Conservation (phyloP, 192 early-diverging fungal species). For the Backusella morwellensis region DNA sequence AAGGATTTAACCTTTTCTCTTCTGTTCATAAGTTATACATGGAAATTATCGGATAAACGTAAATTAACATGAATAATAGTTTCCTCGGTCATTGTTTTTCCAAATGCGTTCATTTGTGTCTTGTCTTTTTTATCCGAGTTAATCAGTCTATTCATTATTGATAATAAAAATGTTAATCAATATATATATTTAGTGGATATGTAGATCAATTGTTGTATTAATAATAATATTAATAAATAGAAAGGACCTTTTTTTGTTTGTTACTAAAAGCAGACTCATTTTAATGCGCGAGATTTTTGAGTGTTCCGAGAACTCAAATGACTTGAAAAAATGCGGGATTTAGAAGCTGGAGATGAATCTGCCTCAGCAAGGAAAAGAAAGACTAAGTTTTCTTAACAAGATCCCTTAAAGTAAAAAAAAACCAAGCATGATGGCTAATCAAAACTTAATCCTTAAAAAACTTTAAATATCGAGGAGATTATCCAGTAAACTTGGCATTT, state of each 20-base stretch:
- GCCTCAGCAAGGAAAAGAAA: neutral
- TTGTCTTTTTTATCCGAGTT: neutral
- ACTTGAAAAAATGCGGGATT: neutral
- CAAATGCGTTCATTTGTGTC: neutral
- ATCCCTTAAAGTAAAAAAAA: neutral
- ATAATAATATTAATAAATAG: neutral
- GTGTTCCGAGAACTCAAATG: neutral
- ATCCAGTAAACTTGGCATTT: neutral
- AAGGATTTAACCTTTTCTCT: neutral
- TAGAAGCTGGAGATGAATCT: neutral
- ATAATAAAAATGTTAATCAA: neutral
- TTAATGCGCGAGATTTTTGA: too few species aligned
- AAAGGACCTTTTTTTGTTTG: neutral
- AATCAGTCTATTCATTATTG: neutral
- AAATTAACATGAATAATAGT: neutral
- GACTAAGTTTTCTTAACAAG: neutral
- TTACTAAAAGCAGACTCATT: neutral
- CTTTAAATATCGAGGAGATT: too few species aligned
- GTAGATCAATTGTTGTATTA: neutral
- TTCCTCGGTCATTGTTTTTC: neutral
- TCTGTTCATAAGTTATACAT: neutral
- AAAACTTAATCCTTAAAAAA: neutral
- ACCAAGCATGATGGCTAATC: neutral
- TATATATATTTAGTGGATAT: neutral
- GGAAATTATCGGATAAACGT: neutral